Conservation (phyloP, 345 rosid genomes). For the Rhodomyrtus tomentosa region DNA sequence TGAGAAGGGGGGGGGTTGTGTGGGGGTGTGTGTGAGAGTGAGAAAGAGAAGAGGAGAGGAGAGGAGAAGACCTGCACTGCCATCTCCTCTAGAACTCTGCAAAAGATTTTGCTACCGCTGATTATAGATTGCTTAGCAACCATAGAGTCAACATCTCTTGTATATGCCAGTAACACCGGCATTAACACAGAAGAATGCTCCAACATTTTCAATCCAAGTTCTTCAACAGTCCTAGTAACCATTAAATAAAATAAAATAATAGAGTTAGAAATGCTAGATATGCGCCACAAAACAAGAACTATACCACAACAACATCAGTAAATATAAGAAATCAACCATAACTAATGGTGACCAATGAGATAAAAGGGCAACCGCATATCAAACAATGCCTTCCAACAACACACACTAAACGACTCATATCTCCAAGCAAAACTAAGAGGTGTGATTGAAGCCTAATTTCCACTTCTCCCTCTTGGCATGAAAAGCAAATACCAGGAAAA, state of each 20-base stretch:
- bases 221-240: conserved; percentile 69
- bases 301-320: not conserved
- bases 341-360: not conserved
- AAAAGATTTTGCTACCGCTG: conserved; percentile 50
- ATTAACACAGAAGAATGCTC: conserved; percentile 45
- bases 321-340: not conserved
- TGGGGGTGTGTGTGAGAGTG: not conserved
- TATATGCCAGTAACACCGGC: conserved; percentile 45
- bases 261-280: not conserved
- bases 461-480: not conserved
- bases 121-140: conserved; percentile 61
- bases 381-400: not conserved
- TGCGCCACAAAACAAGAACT: not conserved
- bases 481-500: not conserved
- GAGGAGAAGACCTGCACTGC: conserved; percentile 48
- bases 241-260: not conserved
- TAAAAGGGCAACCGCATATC: not conserved
- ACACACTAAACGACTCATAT: not conserved
- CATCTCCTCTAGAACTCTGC: conserved; percentile 63
- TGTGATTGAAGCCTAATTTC: not conserved
- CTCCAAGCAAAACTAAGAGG: not conserved
- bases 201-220: conserved; percentile 53
- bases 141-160: conserved; percentile 45
- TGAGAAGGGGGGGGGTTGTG: no score
- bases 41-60: not conserved